phyloP scores from a whole-genome alignment of 108 stramenopile genomes.

The Discostella pseudostelligera region DNA sequence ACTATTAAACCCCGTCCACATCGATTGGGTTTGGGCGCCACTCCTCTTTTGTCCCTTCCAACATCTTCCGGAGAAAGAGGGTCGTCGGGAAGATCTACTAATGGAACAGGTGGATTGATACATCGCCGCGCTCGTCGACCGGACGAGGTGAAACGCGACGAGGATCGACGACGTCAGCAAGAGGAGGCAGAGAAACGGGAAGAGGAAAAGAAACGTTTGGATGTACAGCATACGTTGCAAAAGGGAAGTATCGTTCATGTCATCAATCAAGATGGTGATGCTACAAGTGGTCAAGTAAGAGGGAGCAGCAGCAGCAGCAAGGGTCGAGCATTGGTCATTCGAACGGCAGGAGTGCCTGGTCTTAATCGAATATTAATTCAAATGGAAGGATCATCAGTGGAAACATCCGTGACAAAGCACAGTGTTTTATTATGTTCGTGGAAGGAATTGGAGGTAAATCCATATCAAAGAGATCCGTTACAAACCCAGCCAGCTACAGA shows the following conservation, averaged over 20 bases:
- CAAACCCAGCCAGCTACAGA: not conserved
- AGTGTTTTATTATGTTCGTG: constrained; percentile 56
- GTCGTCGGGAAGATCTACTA: not conserved
- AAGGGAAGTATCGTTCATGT: constrained; percentile 74
- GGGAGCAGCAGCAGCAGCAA: constrained; percentile 1
- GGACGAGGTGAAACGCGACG: constrained; percentile 70
- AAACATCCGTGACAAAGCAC: constrained; percentile 61
- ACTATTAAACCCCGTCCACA: constrained; percentile 63
- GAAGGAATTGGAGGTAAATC: constrained; percentile 58
- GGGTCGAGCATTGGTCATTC: constrained; percentile 54
- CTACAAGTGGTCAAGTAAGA: not conserved
- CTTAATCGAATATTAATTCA: constrained; percentile 75
- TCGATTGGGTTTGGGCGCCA: constrained; percentile 84
- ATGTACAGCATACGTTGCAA: constrained; percentile 77
- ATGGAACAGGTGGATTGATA: constrained; percentile 17
- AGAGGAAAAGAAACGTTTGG: constrained; percentile 43
- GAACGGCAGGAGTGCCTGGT: constrained; percentile 80
- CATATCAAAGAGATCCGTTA: constrained; percentile 43
- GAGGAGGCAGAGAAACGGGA: constrained; percentile 44
- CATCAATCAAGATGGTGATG: constrained; percentile 8
- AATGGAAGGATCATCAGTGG: constrained; percentile 53
- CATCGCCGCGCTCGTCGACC: constrained; percentile 42
- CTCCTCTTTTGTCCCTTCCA: constrained; percentile 53
- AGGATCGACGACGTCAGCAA: constrained; percentile 50
- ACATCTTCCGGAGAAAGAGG: constrained; percentile 5